Evolutionary conservation across 2,329 filamentous ascomycete species (phyloP), one percentile per base, ranked within the genome.

Genomic region (Emergomyces orientalis): DNA sequence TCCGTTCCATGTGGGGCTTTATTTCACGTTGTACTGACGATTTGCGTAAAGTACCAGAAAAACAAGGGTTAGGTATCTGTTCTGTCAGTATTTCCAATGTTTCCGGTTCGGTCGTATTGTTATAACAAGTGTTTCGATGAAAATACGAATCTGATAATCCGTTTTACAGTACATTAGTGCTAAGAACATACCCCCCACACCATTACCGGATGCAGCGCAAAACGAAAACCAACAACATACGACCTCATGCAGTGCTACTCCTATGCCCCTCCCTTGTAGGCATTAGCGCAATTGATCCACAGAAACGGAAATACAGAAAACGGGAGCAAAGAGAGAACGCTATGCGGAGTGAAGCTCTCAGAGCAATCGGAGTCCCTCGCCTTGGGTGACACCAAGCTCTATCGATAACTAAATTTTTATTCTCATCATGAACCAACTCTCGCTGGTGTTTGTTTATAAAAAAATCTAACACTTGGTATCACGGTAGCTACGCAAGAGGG

Each of bases 1-100:
- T 61, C 60, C 60, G 34, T 45, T 19, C 49, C 34, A 61, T 25
- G 60, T 61, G 59, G 59, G 34, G 30, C 14, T 3, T 13, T 47
- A 13, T 22, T 32, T 30, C 49, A 6, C 49, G 13, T 14, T 7
- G 34, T 58, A 59, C 45, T 43, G 1, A 17, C 7, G n/a, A 4
- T 3, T 30, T 9, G 14, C 25, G 11, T 4, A 0, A 5, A 9
- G 30, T 22, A 54, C n/a, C 19, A 22, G 7, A 19, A 34, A 7
- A 30, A 52, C 17, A 45, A 5, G 43, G 13, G 19, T 22, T 1
- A 45, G 51, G 27, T 55, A 39, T 58, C 17, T 22, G 3, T 58
- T 25, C 3, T 58, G 43, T 41, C 55, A n/a, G 43, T 19, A 19
- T 22, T 45, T 45, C 9, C 43, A 1, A 22, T 13, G 3, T 22